phyloP scores from a whole-genome alignment of 768 basidiomycete species.

The Paxillus rubicundulus region DNA sequence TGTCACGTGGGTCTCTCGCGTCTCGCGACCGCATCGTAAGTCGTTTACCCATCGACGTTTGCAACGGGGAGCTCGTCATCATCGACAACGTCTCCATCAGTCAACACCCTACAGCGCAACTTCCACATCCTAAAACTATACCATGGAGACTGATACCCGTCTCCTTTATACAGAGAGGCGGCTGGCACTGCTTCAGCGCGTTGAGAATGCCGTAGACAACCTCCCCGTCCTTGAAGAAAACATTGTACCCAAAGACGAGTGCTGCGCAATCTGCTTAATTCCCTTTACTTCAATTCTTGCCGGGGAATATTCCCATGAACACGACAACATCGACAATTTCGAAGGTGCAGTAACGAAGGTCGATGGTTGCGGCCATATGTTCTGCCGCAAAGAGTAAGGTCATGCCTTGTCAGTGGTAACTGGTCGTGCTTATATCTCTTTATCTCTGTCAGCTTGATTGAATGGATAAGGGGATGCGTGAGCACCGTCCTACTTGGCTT shows the following conservation, averaged over 20 bases:
- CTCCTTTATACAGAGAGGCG: constrained; percentile 15
- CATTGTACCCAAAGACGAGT: constrained; percentile 46
- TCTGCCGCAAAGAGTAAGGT: constrained; percentile 63
- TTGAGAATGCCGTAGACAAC: constrained; percentile 38
- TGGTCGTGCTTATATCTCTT: neutral
- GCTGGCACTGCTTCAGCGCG: constrained; percentile 20
- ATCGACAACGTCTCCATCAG: neutral
- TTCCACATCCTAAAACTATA: neutral
- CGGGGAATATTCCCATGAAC: constrained; percentile 13
- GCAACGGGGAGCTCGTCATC: constrained; percentile 1
- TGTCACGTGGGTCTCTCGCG: constrained; percentile 8
- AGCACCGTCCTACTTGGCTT: constrained; percentile 11
- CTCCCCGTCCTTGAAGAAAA: constrained; percentile 44
- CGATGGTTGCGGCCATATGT: constrained; percentile 58
- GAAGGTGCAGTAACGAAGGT: constrained; percentile 53
- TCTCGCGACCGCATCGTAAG: constrained; percentile 1
- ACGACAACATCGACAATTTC: constrained; percentile 5
- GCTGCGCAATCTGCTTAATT: constrained; percentile 65
- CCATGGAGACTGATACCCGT: constrained; percentile 11
- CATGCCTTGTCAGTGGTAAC: constrained; percentile 2
- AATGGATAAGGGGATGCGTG: constrained; percentile 64
- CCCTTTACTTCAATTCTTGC: constrained; percentile 47
- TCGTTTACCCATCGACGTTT: constrained; percentile 14
- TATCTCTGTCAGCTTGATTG: constrained; percentile 44
- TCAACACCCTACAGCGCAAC: neutral